Conservation (phyloP, 257 asterid genomes). For the Nicotiana paniculata region DNA sequence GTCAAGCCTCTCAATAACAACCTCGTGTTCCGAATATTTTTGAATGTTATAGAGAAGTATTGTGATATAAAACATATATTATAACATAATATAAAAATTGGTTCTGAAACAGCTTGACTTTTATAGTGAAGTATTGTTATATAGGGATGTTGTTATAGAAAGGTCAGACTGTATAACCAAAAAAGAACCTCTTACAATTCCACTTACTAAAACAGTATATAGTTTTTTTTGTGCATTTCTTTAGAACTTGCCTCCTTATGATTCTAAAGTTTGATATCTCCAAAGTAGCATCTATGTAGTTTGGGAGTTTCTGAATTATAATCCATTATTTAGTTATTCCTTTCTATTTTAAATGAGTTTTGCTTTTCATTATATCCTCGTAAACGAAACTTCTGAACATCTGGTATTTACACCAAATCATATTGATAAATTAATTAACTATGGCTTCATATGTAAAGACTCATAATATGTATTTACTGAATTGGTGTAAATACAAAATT, state of each 20-base stretch:
- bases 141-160: no score
- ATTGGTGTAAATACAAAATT: not conserved
- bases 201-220: not conserved
- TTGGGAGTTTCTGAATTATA: constrained; percentile 6
- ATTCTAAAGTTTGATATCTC: not conserved
- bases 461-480: not conserved
- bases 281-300: not conserved
- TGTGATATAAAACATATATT: no score
- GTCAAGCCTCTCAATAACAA: no score
- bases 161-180: no score
- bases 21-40: no score
- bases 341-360: not conserved
- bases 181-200: not conserved
- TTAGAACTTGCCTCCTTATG: no score
- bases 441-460: not conserved
- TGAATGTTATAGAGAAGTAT: no score
- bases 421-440: not conserved
- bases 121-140: no score
- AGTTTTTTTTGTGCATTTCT: not conserved
- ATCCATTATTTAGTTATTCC: not conserved
- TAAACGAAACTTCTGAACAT: not conserved
- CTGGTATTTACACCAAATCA: not conserved
- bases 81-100: no score
- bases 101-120: no score
- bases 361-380: not conserved